Evolutionary conservation across 106 monocot genomes (phyloP), one percentile per base, ranked within the genome.

Genomic region (Dendrobium nobile): DNA sequence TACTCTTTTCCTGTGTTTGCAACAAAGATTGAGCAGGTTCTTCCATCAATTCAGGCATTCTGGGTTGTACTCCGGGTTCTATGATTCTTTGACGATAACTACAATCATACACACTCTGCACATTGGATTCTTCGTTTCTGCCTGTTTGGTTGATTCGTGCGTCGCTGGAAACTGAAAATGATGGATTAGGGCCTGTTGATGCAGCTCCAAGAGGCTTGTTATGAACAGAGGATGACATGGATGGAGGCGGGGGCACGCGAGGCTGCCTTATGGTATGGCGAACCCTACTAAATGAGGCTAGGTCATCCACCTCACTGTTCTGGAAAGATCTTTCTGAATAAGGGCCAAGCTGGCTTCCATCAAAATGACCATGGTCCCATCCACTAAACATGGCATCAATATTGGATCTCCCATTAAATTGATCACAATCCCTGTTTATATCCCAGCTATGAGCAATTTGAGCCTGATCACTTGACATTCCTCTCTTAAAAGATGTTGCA

Each of bases 201-300:
- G 82, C 72, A 79, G 68, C 64, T 82, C 91, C 79, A 42, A 90
- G 83, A 18, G 84, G 22, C 19, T 65, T 85, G 76, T 74, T 92
- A 28, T 77, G 87, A 13, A 82, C 55, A 9, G 91, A 93, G 45
- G 93, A 75, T 44, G 74, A 84, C 42, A 92, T 77, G 15, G 84
- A 82, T 83, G 91, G 97, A 79, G 97, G 97, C 2, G 97, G 94
- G 54, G 82, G 94, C 17, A 98, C 97, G 67, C 88, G 97, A 45
- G 94, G 97, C 75, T 98, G 97, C 55, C 89, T 87, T 83, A 87
- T 64, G 18, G 88, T 85, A 73, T 92, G 86, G 6, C 94, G 90
- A 42, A 85, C 77, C 80, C 93, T 92, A 24, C 83, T 84, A 83
- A 85, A 88, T 11, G 90, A 81, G 11, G 90, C 77, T 54, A 89